Base-by-base conservation (phyloP, 2,329 filamentous ascomycete genomes). In the Ophiobolus disseminans region DNA sequence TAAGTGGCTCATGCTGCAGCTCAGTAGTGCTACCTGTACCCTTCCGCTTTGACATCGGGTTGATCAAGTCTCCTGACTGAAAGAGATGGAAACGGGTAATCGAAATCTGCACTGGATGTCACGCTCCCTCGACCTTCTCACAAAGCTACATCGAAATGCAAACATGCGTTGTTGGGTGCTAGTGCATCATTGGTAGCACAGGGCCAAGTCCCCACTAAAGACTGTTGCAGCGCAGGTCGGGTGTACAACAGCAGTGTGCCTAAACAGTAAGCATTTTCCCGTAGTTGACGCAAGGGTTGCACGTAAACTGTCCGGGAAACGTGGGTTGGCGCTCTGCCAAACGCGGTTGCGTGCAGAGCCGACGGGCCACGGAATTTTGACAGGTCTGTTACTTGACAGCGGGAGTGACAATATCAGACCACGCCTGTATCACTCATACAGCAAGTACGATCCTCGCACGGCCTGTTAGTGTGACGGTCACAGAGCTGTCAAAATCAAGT, bases 191-290 rank as follows among this genome's bases (percentile, higher is more conserved):
- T 17, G 14, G 66, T 67, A 20, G 54, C 57, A 69, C 68, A 55
- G 40, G 45, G 50, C 41, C 47, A 36, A 45, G 36, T 57, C 64
- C 57, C 62, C 57, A 55, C 37, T 57, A 45, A 30, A 55, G 46
- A 68, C 60, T 60, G 64, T 68, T 67, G 61, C 67, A 68, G 61
- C 53, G 54, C 68, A 69, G 58, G 50, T 58, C 62, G 54, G 53
- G 62, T 55, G 62, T 69, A 40, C 46, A 51, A 70, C 66, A 50
- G 48, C 60, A 65, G 43, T 45, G 41, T 45, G 48, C 50, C 46
- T 54, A 45, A 62, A 40, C 45, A 56, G 59, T 53, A 61, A 58
- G 61, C 41, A 19, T 48, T 53, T 57, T 49, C 58, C 50, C 47
- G 45, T 56, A 45, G 48, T 52, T 50, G 36, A 60, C 48, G 36